These are phyloP conservation scores for Ochromonas danica DNA, from an alignment of 108 stramenopile species.

Conservation along the genomic window DNA sequence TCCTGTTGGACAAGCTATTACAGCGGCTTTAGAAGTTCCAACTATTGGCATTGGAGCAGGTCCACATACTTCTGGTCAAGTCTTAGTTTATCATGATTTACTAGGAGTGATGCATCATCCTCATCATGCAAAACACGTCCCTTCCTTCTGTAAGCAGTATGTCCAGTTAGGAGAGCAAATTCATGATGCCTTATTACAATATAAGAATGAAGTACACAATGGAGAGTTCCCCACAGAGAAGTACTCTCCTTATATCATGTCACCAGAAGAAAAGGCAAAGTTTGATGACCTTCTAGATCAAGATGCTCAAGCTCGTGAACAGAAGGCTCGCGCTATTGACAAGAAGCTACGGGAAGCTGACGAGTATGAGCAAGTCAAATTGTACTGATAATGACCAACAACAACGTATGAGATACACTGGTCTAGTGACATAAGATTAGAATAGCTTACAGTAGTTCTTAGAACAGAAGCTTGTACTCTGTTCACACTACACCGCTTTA, in stretches of 20 bases:
- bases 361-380: conserved; percentile 49
- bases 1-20: conserved; percentile 82
- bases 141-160: conserved; percentile 94
- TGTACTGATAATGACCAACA: no score
- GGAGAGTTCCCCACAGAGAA: conserved; percentile 80
- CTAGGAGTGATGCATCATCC: conserved; percentile 92
- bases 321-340: conserved; percentile 31
- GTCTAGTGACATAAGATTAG: no score
- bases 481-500: no score
- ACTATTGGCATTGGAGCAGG: conserved; percentile 99
- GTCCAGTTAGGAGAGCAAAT: conserved; percentile 84
- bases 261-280: conserved; percentile 38
- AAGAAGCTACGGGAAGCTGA: conserved; percentile 42
- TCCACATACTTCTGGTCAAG: conserved; percentile 66
- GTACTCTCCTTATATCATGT: conserved; percentile 81
- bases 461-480: no score
- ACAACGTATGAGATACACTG: no score
- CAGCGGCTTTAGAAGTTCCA: conserved; percentile 88
- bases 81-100: conserved; percentile 96
- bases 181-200: conserved; percentile 74
- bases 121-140: conserved; percentile 92
- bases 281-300: conserved; percentile 44
- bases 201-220: conserved; percentile 84
- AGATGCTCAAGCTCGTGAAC: conserved; percentile 3
- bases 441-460: no score